A percentile compares a stretch with the other conserved stretches of the same genome.
phyloP scores from a whole-genome alignment of 257 asterid species.

The Solanum tarapatanum region DNA sequence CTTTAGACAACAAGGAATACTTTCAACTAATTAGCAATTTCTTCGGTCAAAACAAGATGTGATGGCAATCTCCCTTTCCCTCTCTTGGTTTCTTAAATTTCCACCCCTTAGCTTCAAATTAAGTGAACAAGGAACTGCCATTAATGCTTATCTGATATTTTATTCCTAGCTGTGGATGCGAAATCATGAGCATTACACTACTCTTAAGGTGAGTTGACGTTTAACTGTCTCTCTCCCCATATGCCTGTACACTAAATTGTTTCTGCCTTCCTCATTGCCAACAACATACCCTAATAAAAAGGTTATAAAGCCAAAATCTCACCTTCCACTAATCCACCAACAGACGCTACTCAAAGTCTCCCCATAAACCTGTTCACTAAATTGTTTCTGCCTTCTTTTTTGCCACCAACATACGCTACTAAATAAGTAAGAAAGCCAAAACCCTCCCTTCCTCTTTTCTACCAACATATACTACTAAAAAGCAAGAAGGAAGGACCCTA shows the following conservation, averaged over 20 bases:
- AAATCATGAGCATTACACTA: neutral
- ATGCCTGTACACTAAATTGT: neutral
- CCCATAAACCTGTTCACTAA: neutral
- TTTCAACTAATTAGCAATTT: neutral
- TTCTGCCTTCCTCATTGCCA: neutral
- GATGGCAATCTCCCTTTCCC: neutral
- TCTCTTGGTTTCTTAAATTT: neutral
- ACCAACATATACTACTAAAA: neutral
- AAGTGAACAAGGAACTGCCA: neutral
- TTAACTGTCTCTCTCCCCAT: neutral
- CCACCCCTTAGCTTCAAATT: neutral
- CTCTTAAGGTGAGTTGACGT: neutral
- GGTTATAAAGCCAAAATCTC: neutral
- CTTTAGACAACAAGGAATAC: neutral
- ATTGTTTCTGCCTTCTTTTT: neutral
- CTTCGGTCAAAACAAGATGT: neutral
- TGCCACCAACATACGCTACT: neutral
- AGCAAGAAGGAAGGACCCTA: neutral
- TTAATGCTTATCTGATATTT: neutral
- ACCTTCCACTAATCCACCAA: neutral
- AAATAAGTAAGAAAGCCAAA: neutral
- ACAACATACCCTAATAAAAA: neutral
- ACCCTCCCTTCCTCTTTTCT: neutral
- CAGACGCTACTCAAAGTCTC: neutral
- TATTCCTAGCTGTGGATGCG: neutral